Evolutionary conservation across 208 protist species (phyloP), one percentile per base, ranked within the genome.

Genomic region (Strigomonas galati): DNA sequence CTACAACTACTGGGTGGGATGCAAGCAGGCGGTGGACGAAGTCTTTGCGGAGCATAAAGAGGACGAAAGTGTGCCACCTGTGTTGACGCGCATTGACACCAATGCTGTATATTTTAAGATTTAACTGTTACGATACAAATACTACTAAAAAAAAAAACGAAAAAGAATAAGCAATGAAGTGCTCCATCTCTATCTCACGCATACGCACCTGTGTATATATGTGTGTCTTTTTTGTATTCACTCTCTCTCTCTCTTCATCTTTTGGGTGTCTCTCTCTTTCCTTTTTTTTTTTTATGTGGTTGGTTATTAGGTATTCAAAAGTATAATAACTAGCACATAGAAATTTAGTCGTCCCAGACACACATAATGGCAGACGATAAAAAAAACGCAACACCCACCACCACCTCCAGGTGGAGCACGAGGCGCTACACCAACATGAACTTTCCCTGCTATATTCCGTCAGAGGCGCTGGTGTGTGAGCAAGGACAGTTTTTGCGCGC

Each of bases 381-480:
- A 15, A 81, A 75, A 58, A 54, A 65, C 31, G 59, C 62, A 31
- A 65, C 65, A 23, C 56, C 14, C 9, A 14, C 37, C 9, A 78
- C 60, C 5, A 49, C 35, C 12, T 87, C 85, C 31, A 81, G 91
- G 12, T 96, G 91, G 88, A 94, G 88, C 79, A 76, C 72, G 27
- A 64, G 66, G 27, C 81, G 81, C 57, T 96, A 91, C 73, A 91
- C 78, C 57, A 96, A 93, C 73, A 52, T 91, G 17, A 65, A 74
- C 27, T 71, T 96, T 23, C 91, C 91, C 21, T 93, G 78, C 72
- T 96, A 96, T 65, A 78, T 96, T 37, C 91, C 91, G 9, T 76
- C 91, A 3, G 91, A 94, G 54, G 79, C 88, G 0, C 71, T 96
- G 24, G 30, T 92, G 32, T 80, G 84, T 65, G 84, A 93, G 37